phyloP scores from a whole-genome alignment of 768 basidiomycete species.

The button mushroom (Agaricus bisporus) region DNA sequence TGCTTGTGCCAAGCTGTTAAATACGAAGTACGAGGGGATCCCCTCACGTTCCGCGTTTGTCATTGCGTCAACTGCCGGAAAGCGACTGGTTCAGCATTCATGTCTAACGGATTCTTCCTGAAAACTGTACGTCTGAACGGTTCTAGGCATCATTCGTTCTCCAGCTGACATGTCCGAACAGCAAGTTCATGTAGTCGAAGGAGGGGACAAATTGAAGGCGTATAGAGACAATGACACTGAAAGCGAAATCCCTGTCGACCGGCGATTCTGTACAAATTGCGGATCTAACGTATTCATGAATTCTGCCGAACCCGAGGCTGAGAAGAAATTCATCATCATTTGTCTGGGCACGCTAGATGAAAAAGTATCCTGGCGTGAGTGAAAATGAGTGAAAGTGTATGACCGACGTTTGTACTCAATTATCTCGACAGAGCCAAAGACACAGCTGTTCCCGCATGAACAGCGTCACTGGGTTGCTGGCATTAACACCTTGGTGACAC shows the following conservation, averaged over 20 bases:
- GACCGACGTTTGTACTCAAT: neutral
- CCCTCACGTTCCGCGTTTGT: constrained; percentile 32
- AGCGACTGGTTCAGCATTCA: constrained; percentile 34
- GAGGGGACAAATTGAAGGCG: constrained; percentile 20
- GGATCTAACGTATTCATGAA: constrained; percentile 30
- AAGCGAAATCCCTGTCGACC: constrained; percentile 23
- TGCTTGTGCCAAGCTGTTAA: constrained; percentile 32
- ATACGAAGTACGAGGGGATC: constrained; percentile 30
- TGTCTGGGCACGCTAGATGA: constrained; percentile 26
- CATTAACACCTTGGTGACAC: neutral
- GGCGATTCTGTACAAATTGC: constrained; percentile 29
- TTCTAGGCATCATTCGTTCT: neutral
- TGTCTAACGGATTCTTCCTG: constrained; percentile 31
- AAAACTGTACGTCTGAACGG: constrained; percentile 20
- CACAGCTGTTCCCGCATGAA: constrained; percentile 20
- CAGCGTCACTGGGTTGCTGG: constrained; percentile 14
- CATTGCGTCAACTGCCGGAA: constrained; percentile 39
- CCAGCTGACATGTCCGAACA: constrained; percentile 6
- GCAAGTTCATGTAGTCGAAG: constrained; percentile 22
- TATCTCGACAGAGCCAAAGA: constrained; percentile 20
- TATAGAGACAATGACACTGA: constrained; percentile 24
- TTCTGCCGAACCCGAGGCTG: constrained; percentile 12
- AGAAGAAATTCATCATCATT: constrained; percentile 19
- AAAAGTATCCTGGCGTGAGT: constrained; percentile 20
- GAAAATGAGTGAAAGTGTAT: neutral